Evolutionary conservation across 192 early-diverging fungal species (phyloP), one percentile per base, ranked within the genome.

Genomic region (Ramicandelaber brevisporus): DNA sequence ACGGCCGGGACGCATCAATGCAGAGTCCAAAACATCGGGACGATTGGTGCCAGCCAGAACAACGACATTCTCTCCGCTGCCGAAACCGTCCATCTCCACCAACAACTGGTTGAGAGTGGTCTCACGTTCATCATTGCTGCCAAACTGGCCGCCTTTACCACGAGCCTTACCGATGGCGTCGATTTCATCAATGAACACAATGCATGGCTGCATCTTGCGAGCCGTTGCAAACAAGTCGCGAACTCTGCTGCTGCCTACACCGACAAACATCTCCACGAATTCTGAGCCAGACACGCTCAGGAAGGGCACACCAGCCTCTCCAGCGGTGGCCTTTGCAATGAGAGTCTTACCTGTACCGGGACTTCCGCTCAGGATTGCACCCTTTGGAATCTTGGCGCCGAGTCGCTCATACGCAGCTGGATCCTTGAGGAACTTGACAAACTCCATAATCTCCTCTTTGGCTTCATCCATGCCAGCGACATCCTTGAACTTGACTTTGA

Each of bases 251-350:
- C 74, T 78, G 13, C 93, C 93, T 13, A 98, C 93, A 44, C 93
- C 93, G 14, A 98, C 93, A 82, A 98, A 98, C 93, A 98, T 98
- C 50, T 98, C 93, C 16, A 95, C 79, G 42, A 98, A 98, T 48
- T 98, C 93, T 1, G 89, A 95, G 6, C 93, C 93, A 4, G 89
- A 95, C n/a, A 98, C 93, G 34, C 73, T 79, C 19, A 98, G 53
- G 53, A 98, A 98, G 6, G 93, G 87, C 3, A 90, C 87, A 20
- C 82, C 89, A 4, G 93, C 93, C 51, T 98, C 93, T 16, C 93
- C 93, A 5, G 93, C 93, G 11, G 93, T 98, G 3, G 93, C 93
- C 54, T 98, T 98, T 20, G 93, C 93, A 23, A 98, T 52, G 25
- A 98, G 54, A n/a, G 93, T 98, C 57, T 98, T 98, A 44, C 92